Percentiles rank a stretch among this genome's conserved stretches.
Conservation (phyloP, 805 yeast genomes). For the Lipomyces sp. region DNA sequence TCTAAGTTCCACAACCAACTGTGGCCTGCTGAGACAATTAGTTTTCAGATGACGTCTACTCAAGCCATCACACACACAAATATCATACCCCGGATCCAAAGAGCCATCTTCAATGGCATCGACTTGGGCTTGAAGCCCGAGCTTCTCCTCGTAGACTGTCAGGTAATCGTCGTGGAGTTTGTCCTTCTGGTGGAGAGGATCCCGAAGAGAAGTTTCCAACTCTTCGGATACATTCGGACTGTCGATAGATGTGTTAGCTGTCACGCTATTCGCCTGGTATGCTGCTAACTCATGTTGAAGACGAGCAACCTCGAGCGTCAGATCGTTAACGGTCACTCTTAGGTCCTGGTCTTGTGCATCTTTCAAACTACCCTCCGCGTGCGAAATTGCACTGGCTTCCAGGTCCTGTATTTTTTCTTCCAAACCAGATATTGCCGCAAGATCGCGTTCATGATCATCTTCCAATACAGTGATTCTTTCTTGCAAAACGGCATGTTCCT, state of each 20-base stretch:
- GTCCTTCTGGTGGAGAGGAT: slow-evolving; percentile 15
- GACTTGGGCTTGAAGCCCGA: slow-evolving; percentile 21
- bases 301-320: slow-evolving; percentile 6
- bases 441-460: slow-evolving; percentile 22
- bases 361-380: background rate
- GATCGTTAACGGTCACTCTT: slow-evolving; percentile 8
- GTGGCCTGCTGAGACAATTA: background rate
- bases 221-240: background rate
- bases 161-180: slow-evolving; percentile 26
- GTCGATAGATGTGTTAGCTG: background rate
- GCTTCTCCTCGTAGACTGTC: slow-evolving; percentile 27
- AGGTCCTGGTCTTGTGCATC: slow-evolving; percentile 16
- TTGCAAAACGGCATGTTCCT: slow-evolving; percentile 18
- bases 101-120: slow-evolving; percentile 21
- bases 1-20: slow-evolving; percentile 3
- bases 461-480: slow-evolving; percentile 12
- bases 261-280: background rate
- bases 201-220: slow-evolving; percentile 17
- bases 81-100: slow-evolving; percentile 4
- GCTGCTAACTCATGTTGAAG: slow-evolving; percentile 9
- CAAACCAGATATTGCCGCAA: slow-evolving; percentile 9
- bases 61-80: background rate
- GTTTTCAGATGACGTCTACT: background rate
- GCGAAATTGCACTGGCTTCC: slow-evolving; percentile 6
- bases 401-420: slow-evolving; percentile 23